These are phyloP conservation scores for Ettlia oleoabundans DNA, from an alignment of 139 green algal genomes.

Conservation along the genomic window DNA sequence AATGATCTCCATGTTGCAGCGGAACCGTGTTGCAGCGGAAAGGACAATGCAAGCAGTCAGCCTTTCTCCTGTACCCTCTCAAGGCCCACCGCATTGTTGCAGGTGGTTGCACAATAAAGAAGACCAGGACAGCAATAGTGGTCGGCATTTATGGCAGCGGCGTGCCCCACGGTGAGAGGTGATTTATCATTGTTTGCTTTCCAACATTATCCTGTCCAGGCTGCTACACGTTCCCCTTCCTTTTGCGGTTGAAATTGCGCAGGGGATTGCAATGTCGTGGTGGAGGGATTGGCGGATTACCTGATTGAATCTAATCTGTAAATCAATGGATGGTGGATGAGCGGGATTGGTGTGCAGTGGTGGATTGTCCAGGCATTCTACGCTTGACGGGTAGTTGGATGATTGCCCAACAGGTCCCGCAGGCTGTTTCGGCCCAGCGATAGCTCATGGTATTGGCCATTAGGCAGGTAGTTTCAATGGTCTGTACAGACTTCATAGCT, in stretches of 20 bases:
- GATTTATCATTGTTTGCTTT: background rate
- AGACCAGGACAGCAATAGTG: slow-evolving; percentile 74
- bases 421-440: too few species aligned
- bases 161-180: slow-evolving; percentile 60
- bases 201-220: background rate
- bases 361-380: too few species aligned
- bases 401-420: too few species aligned
- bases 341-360: too few species aligned
- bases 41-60: background rate
- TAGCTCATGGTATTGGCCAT: too few species aligned
- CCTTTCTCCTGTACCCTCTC: background rate
- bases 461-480: too few species aligned
- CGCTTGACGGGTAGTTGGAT: too few species aligned
- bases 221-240: background rate
- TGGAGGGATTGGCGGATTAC: slow-evolving; percentile 82
- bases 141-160: slow-evolving; percentile 76
- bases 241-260: background rate
- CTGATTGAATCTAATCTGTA: slow-evolving; percentile 47
- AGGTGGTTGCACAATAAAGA: slow-evolving; percentile 75
- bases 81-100: background rate
- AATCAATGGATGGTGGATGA: too few species aligned
- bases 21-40: too few species aligned
- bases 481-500: too few species aligned
- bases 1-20: too few species aligned
- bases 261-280: slow-evolving; percentile 55